Evolutionary conservation across 352 stramenopile species (phyloP).

Genomic region (Phytopythium boreale): DNA sequence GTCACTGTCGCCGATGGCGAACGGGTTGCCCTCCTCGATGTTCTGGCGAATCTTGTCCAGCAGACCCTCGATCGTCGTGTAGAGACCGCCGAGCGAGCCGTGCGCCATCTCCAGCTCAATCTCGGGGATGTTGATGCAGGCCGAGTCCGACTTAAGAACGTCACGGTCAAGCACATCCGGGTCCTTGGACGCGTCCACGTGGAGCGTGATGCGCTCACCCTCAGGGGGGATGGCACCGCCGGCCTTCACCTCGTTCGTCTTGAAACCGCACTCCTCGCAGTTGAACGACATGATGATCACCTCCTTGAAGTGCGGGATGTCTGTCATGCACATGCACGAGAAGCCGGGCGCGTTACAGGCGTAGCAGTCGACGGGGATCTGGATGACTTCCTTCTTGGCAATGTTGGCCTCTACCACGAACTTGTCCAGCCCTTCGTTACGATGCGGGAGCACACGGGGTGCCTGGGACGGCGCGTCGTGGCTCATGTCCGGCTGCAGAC

Average conservation of each 20-base stretch:
- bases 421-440: slow-evolving; percentile 69
- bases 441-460: slow-evolving; percentile 46
- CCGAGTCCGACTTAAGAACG: slow-evolving; percentile 92
- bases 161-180: slow-evolving; percentile 81
- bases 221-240: slow-evolving; percentile 84
- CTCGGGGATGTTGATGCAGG: slow-evolving; percentile 85
- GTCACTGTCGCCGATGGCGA: slow-evolving; percentile 77
- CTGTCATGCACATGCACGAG: slow-evolving; percentile 90
- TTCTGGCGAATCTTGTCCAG: slow-evolving; percentile 83
- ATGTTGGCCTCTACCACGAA: slow-evolving; percentile 61
- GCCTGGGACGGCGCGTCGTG: slow-evolving; percentile 42
- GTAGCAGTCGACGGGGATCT: slow-evolving; percentile 82
- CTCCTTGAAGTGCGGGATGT: slow-evolving; percentile 94
- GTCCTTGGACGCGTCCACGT: slow-evolving; percentile 36
- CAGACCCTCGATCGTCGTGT: slow-evolving; percentile 93
- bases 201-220: slow-evolving; percentile 79
- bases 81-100: slow-evolving; percentile 87
- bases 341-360: slow-evolving; percentile 62
- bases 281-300: slow-evolving; percentile 93
- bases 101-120: slow-evolving; percentile 90
- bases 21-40: slow-evolving; percentile 79
- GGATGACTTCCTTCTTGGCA: slow-evolving; percentile 77
- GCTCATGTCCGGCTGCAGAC: slow-evolving; percentile 67
- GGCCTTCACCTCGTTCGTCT: slow-evolving; percentile 91
- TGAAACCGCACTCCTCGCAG: slow-evolving; percentile 91